Evolutionary conservation across 805 yeast species (phyloP).

Genomic region (Candida ascalaphidarum): DNA sequence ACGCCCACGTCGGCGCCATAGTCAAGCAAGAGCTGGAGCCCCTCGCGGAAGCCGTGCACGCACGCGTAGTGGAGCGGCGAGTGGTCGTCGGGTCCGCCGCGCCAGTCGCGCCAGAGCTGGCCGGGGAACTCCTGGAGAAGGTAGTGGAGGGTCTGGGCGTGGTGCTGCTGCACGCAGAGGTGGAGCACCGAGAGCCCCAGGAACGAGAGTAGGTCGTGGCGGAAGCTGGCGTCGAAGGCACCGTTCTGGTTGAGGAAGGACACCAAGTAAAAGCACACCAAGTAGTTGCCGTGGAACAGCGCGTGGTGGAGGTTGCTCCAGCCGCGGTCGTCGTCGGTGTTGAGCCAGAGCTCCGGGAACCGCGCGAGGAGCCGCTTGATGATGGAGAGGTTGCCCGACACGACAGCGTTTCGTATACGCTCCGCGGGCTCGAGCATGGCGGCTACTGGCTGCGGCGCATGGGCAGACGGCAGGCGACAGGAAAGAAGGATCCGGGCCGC

Average conservation of each 20-base stretch:
- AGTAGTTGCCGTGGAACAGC: slow-evolving; percentile 61
- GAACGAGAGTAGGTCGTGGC: slow-evolving; percentile 37
- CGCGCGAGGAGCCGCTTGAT: slow-evolving; percentile 59
- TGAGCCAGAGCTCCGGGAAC: slow-evolving; percentile 61
- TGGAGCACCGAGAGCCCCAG: slow-evolving; percentile 62
- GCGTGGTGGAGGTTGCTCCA: slow-evolving; percentile 85
- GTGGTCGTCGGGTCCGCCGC: slow-evolving; percentile 34
- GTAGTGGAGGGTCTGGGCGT: slow-evolving; percentile 65
- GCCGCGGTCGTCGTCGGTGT: slow-evolving; percentile 59
- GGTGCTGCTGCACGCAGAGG: slow-evolving; percentile 48
- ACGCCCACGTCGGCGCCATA: slow-evolving; percentile 50
- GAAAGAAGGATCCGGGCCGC: no score
- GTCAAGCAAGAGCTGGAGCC: slow-evolving; percentile 56
- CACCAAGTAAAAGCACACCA: slow-evolving; percentile 53
- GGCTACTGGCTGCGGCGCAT: no score
- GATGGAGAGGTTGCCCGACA: slow-evolving; percentile 51
- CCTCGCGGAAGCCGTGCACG: slow-evolving; percentile 48
- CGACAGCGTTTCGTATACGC: slow-evolving; percentile 62
- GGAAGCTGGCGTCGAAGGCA: slow-evolving; percentile 7
- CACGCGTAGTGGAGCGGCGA: slow-evolving; percentile 70
- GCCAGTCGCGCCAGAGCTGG: slow-evolving; percentile 44
- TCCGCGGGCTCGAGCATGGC: slow-evolving; percentile 52
- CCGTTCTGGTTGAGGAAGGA: slow-evolving; percentile 29
- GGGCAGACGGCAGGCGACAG: no score
- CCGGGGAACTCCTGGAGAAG: slow-evolving; percentile 44